Evolutionary conservation across 345 rosid species (phyloP).

Genomic region (Clausena lansium): DNA sequence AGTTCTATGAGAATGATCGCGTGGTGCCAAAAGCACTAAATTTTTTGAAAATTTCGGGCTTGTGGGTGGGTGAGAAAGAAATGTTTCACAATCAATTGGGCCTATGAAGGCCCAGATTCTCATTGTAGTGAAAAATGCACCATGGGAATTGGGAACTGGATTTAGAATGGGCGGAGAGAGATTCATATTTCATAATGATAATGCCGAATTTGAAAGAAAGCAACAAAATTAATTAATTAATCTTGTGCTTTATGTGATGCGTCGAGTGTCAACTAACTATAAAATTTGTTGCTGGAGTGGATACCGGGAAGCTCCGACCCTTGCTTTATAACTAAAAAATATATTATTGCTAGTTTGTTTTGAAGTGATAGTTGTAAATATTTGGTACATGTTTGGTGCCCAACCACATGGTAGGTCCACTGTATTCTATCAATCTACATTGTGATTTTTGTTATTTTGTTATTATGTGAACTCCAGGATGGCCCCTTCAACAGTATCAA

Average conservation of each 20-base stretch:
- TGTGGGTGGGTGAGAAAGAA: no score
- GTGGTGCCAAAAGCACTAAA: no score
- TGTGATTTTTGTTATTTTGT: background rate
- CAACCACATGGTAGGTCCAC: slow-evolving; percentile 25
- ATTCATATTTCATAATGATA: no score
- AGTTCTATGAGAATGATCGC: no score
- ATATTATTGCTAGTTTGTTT: background rate
- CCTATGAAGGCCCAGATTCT: background rate
- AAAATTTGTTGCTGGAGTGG: background rate
- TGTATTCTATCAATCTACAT: background rate
- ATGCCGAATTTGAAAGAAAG: background rate
- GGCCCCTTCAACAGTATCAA: background rate
- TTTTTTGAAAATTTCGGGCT: no score
- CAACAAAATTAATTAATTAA: background rate
- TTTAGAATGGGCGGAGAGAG: background rate
- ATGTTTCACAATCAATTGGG: background rate
- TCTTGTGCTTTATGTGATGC: background rate
- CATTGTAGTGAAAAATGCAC: background rate
- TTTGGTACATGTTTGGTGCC: slow-evolving; percentile 13
- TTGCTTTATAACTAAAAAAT: no score
- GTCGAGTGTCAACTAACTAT: background rate
- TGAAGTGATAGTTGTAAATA: no score
- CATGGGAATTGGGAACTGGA: no score
- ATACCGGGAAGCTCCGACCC: background rate
- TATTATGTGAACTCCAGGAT: background rate